Conservation (phyloP, 2,329 filamentous ascomycete genomes). For the Mycosphaerella arachidis region DNA sequence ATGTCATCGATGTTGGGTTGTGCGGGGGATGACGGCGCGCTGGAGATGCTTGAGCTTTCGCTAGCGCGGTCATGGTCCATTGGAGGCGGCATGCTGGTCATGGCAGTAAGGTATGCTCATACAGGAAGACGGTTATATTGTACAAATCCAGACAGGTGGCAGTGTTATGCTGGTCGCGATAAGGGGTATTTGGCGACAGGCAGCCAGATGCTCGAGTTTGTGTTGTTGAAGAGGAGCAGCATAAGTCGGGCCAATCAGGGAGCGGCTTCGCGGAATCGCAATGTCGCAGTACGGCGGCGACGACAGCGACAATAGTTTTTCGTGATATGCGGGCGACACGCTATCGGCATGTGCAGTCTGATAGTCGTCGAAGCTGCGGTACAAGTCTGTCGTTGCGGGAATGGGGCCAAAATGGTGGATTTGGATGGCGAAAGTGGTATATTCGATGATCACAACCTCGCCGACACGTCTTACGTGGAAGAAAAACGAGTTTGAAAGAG, state of each 20-base stretch:
- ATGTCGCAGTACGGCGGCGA: slow-evolving; percentile 3
- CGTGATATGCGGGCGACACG: neutral
- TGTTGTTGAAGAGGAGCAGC: neutral
- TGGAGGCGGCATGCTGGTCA: slow-evolving; percentile 8
- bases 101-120: neutral
- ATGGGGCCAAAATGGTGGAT: neutral
- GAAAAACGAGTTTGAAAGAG: neutral
- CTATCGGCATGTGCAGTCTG: neutral
- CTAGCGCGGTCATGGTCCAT: slow-evolving; percentile 2
- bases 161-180: neutral
- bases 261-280: neutral
- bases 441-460: slow-evolving; percentile 2
- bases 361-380: neutral
- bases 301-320: slow-evolving; percentile 7
- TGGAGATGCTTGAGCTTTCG: slow-evolving; percentile 10
- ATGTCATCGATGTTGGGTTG: slow-evolving; percentile 5
- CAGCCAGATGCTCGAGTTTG: neutral
- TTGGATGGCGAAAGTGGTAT: slow-evolving; percentile 2
- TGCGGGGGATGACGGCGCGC: slow-evolving; percentile 9
- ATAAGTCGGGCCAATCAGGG: slow-evolving; percentile 6
- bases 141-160: neutral
- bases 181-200: neutral
- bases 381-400: neutral
- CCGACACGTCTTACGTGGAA: neutral
- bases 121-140: neutral